phyloP scores from a whole-genome alignment of 2,329 filamentous ascomycete species.

The Ramularia endophylla region DNA sequence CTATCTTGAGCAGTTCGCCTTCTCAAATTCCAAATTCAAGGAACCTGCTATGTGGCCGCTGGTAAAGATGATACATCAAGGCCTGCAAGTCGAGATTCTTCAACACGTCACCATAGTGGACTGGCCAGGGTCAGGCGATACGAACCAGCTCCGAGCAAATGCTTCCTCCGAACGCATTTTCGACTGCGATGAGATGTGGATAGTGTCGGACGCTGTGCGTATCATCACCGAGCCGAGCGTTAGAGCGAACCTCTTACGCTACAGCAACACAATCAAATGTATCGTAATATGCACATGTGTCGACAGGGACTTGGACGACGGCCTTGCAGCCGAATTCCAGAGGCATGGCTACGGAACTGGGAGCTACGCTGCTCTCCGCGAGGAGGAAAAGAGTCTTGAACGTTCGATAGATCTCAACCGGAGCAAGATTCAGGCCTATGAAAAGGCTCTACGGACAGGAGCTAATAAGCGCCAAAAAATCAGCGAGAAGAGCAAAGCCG shows the following conservation, averaged over 20 bases:
- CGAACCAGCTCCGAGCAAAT: conserved; percentile 8
- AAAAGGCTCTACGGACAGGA: too few relatives aligned
- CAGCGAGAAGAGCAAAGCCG: not conserved
- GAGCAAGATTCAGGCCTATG: too few relatives aligned
- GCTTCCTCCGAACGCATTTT: conserved; percentile 1
- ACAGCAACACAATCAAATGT: conserved; percentile 2
- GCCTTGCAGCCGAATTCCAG: not conserved
- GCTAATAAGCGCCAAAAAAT: not conserved
- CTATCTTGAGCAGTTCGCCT: conserved; percentile 2
- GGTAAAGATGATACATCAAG: conserved; percentile 7
- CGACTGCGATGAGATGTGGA: conserved; percentile 11
- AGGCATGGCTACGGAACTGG: not conserved
- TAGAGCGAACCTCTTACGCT: not conserved
- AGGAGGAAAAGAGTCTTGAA: too few relatives aligned
- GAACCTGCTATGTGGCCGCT: conserved; percentile 7
- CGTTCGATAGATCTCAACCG: too few relatives aligned
- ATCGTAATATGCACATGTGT: conserved; percentile 6
- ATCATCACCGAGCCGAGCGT: conserved; percentile 6
- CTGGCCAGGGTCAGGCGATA: conserved; percentile 16
- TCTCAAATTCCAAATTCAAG: conserved; percentile 1
- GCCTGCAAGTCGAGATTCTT: too few relatives aligned
- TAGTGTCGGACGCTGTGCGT: conserved; percentile 8
- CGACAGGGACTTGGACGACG: conserved; percentile 4
- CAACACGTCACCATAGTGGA: too few relatives aligned
- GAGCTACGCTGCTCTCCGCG: not conserved